These are phyloP conservation scores for Cercospora zeae-maydis DNA, from an alignment of 2,329 filamentous ascomycete species.

Conservation along the genomic window DNA sequence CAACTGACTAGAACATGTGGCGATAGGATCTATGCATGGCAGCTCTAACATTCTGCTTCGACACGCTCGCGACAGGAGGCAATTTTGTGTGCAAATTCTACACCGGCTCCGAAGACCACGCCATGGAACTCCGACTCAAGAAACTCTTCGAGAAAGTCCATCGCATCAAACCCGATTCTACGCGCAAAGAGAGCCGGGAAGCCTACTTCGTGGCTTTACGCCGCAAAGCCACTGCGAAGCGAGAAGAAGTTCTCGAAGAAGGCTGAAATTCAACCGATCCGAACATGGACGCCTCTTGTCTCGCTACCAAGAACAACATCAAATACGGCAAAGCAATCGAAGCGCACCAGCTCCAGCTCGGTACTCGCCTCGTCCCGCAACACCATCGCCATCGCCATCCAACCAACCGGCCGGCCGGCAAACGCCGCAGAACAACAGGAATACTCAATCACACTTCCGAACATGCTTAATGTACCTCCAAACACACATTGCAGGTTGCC, in stretches of 20 bases:
- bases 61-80: conserved; percentile 76
- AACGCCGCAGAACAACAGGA: no score
- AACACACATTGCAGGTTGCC: no score
- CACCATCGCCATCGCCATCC: no score
- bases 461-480: no score
- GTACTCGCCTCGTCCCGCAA: no score
- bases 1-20: neutral
- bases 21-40: conserved; percentile 80
- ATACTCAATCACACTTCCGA: no score
- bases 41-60: conserved; percentile 78
- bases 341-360: neutral
- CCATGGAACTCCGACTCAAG: conserved; percentile 69
- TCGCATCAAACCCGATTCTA: conserved; percentile 87
- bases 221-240: conserved; percentile 55
- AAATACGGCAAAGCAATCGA: neutral
- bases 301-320: neutral
- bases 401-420: no score
- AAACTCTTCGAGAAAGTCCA: conserved; percentile 75
- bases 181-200: conserved; percentile 70
- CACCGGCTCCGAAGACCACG: conserved; percentile 81
- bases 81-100: conserved; percentile 99
- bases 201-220: conserved; percentile 77
- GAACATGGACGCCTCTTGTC: neutral
- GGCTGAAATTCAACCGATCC: conserved; percentile 10
- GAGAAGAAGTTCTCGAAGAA: conserved; percentile 42